Evolutionary conservation across 75 land plant species (phyloP).

Genomic region (Picea sitchensis): DNA sequence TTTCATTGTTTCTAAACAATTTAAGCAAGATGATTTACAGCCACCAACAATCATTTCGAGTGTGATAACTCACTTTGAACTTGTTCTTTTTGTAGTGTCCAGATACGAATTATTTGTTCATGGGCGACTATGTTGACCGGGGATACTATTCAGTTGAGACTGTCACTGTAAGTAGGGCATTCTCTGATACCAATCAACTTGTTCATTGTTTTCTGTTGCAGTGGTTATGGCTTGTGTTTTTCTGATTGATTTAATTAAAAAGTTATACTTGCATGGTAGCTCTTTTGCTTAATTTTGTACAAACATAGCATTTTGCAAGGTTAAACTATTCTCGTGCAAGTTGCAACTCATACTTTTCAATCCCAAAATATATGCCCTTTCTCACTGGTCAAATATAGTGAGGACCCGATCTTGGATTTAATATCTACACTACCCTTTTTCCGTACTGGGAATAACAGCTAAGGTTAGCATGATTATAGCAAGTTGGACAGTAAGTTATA

Average conservation of each 20-base stretch:
- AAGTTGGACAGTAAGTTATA: too few relatives aligned
- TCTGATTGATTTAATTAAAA: background rate
- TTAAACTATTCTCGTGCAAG: too few relatives aligned
- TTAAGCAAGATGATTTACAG: background rate
- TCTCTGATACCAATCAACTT: background rate
- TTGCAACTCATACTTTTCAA: too few relatives aligned
- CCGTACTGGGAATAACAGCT: too few relatives aligned
- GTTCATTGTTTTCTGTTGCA: background rate
- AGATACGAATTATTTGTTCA: constrained; percentile 94
- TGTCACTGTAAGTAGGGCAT: constrained; percentile 65
- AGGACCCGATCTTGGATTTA: too few relatives aligned
- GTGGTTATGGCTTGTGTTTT: background rate
- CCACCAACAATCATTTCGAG: background rate
- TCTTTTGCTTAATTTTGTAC: too few relatives aligned
- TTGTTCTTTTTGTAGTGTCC: constrained; percentile 62
- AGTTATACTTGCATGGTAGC: background rate
- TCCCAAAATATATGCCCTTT: too few relatives aligned
- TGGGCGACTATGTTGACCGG: constrained; percentile 99
- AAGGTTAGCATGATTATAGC: too few relatives aligned
- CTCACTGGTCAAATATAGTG: too few relatives aligned
- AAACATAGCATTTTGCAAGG: too few relatives aligned
- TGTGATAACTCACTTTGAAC: background rate
- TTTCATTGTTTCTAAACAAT: background rate
- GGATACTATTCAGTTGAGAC: constrained; percentile 99
- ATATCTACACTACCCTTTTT: too few relatives aligned